Evolutionary conservation across 345 rosid species (phyloP), one percentile per base, ranked within the genome.

Genomic region (Pugionium dolabratum): DNA sequence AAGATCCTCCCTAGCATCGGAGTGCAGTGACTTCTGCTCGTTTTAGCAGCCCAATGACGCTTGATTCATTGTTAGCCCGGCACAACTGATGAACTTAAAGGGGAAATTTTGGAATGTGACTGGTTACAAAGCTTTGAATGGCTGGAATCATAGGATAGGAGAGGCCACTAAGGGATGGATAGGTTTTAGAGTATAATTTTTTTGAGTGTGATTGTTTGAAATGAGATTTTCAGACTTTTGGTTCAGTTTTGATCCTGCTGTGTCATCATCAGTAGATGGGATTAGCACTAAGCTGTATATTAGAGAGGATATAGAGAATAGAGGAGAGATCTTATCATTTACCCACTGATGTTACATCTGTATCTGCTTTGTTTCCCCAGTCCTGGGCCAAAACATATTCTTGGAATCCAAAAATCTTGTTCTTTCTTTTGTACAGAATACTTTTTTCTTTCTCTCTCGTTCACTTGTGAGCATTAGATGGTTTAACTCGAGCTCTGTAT

Each of bases 211-310:
- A 44, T 66, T 58, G 66, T 44, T 44, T 62, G 72, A 51, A 52
- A 66, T 52, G 72, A 59, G 50, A 6, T 72, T 59, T 44, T 18
- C 26, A 57, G 72, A 52, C 72, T 2, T 66, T 59, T 73, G 47
- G 45, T 67, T 62, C 72, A 74, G 27, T 74, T 67, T 67, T 74
- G 73, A 49, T 43, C 40, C 65, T 5, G 54, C 25, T 46, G 36
- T 37, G 43, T 51, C 55, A 44, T 70, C 54, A 56, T 53, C 62
- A 39, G 59, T 47, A 39, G 68, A 67, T 67, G 59, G 34, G 59
- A 54, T 62, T 62, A 67, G 69, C 63, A 45, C 67, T 54, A 62
- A 62, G 70, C 41, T 74, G 70, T 68, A 62, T 74, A 74, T 74
- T 54, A 61, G 73, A 68, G 78, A 55, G 47, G 54, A 48, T 55